Percentiles rank a stretch among this genome's conserved stretches.
Evolutionary conservation across 2,329 filamentous ascomycete species (phyloP).

Genomic region (Phoma herbarum): DNA sequence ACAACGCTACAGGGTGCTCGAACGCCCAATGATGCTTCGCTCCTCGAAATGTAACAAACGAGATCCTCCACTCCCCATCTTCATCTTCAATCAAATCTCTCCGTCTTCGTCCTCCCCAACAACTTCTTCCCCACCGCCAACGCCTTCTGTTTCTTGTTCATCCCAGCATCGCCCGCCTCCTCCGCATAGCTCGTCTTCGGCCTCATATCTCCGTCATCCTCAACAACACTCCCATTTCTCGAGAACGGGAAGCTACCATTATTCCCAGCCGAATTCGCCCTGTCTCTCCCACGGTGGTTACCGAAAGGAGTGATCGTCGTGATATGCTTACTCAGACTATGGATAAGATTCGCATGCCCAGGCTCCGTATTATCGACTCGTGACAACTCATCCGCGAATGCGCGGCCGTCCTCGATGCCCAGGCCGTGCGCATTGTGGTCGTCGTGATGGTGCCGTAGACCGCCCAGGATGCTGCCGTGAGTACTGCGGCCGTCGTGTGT

Average conservation of each 20-base stretch:
- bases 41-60: slow-evolving; percentile 6
- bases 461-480: slow-evolving; percentile 36
- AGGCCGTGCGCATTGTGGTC: slow-evolving; percentile 20
- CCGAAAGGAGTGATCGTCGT: slow-evolving; percentile 43
- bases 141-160: slow-evolving; percentile 22
- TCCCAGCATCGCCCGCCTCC: neutral
- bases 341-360: slow-evolving; percentile 45
- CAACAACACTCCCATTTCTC: slow-evolving; percentile 10
- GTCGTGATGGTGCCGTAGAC: slow-evolving; percentile 23
- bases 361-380: slow-evolving; percentile 50
- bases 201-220: slow-evolving; percentile 1
- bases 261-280: slow-evolving; percentile 22
- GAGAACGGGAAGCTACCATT: slow-evolving; percentile 10
- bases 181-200: slow-evolving; percentile 11
- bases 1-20: neutral
- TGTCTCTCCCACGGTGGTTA: slow-evolving; percentile 27
- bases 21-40: neutral
- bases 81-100: neutral
- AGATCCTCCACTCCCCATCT: neutral
- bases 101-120: slow-evolving; percentile 9
- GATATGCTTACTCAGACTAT: slow-evolving; percentile 45
- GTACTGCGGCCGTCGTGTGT: slow-evolving; percentile 18
- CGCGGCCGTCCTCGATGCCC: slow-evolving; percentile 41
- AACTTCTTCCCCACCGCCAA: slow-evolving; percentile 16
- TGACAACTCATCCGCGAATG: slow-evolving; percentile 49